Conservation (phyloP, 2,329 filamentous ascomycete genomes). For the Fusarium albosuccineum region DNA sequence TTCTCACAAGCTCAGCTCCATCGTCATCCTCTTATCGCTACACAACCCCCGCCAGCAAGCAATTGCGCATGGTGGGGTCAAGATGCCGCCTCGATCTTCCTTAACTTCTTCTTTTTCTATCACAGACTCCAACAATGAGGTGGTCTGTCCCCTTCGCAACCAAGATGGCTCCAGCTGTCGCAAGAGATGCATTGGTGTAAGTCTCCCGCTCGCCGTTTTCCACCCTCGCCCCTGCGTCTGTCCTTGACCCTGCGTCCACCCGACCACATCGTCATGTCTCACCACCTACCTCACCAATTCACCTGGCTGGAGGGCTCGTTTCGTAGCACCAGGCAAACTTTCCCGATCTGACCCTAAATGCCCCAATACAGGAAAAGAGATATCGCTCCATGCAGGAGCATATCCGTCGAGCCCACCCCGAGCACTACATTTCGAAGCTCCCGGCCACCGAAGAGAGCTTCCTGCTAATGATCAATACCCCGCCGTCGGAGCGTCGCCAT, state of each 20-base stretch:
- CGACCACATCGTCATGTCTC: constrained; percentile 44
- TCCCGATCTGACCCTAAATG: constrained; percentile 43
- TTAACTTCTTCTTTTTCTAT: constrained; percentile 93
- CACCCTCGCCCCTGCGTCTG: background rate
- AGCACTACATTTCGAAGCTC: constrained; percentile 97
- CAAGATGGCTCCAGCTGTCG: constrained; percentile 97
- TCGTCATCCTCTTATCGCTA: constrained; percentile 36
- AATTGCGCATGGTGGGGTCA: constrained; percentile 69
- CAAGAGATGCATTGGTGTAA: constrained; percentile 97
- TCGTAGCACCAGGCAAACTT: constrained; percentile 29
- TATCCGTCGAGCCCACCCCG: constrained; percentile 95
- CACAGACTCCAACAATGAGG: constrained; percentile 92
- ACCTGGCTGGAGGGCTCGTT: constrained; percentile 25
- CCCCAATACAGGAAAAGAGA: constrained; percentile 79
- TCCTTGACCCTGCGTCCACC: constrained; percentile 21
- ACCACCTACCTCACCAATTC: constrained; percentile 37
- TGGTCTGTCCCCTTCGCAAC: constrained; percentile 94
- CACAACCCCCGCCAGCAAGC: constrained; percentile 42
- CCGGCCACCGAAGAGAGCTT: constrained; percentile 99
- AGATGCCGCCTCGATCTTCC: constrained; percentile 90
- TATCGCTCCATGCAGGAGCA: constrained; percentile 99
- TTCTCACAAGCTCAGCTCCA: constrained; percentile 33
- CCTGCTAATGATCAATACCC: constrained; percentile 92
- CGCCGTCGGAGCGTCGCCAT: constrained; percentile 78
- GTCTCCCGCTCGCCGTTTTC: constrained; percentile 58